Evolutionary conservation across 1,284 basidiomycete species (phyloP).

Genomic region (Leccinum variabile): DNA sequence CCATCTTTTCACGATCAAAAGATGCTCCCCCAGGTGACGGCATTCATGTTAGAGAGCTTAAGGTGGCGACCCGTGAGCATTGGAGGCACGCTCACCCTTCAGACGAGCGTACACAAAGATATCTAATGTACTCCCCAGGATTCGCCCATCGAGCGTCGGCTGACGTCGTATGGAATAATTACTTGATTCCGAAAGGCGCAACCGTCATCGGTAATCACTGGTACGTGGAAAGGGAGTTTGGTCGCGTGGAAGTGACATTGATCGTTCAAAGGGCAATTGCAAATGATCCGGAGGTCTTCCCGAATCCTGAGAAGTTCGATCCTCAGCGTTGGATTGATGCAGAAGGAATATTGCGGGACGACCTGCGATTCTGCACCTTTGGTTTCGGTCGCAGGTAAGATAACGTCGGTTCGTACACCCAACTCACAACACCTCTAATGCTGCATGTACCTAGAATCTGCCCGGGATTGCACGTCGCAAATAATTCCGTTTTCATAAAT

Average conservation of each 20-base stretch:
- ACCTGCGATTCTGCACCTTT: conserved; percentile 54
- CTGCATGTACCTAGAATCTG: conserved; percentile 20
- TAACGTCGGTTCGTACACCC: not conserved
- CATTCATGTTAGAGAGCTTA: conserved; percentile 33
- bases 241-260: not conserved
- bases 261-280: conserved; percentile 45
- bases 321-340: conserved; percentile 57
- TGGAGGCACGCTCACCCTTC: conserved; percentile 12
- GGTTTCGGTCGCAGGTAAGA: conserved; percentile 57
- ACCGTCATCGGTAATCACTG: conserved; percentile 60
- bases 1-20: conserved; percentile 26
- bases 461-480: conserved; percentile 31
- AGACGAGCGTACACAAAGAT: not conserved
- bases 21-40: conserved; percentile 26
- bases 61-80: conserved; percentile 36
- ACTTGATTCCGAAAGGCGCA: conserved; percentile 58
- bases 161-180: conserved; percentile 57
- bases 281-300: conserved; percentile 56
- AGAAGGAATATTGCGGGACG: conserved; percentile 48
- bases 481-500: conserved; percentile 29
- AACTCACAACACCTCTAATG: conserved; percentile 11
- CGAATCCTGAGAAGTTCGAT: conserved; percentile 58
- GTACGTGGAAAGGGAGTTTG: conserved; percentile 29
- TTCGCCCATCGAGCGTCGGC: conserved; percentile 55
- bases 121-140: conserved; percentile 34